phyloP scores from a whole-genome alignment of 306 rosid species.

The Dryas alaskensis region DNA sequence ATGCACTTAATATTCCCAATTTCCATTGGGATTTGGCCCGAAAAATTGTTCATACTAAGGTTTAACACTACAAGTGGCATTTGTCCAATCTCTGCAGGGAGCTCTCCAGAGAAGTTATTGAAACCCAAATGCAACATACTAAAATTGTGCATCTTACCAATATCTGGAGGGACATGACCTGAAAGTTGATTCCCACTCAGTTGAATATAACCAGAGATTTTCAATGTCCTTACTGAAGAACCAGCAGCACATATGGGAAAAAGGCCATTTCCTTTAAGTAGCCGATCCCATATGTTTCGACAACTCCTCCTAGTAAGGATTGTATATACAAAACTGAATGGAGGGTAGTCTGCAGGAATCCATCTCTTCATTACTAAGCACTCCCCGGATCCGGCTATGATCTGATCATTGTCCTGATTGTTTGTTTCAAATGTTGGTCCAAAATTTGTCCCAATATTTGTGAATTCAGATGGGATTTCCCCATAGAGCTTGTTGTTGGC shows the following conservation, averaged over 20 bases:
- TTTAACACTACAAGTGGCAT: slow-evolving; percentile 64
- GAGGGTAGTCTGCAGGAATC: slow-evolving; percentile 97
- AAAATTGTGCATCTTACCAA: slow-evolving; percentile 62
- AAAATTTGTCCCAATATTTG: slow-evolving; percentile 60
- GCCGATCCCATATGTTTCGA: slow-evolving; percentile 67
- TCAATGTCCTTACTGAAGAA: slow-evolving; percentile 31
- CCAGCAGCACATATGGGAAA: slow-evolving; percentile 53
- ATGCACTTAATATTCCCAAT: slow-evolving; percentile 59
- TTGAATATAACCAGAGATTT: slow-evolving; percentile 86
- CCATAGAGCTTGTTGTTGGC: slow-evolving; percentile 77
- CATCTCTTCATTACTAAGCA: slow-evolving; percentile 88
- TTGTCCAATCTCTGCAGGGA: slow-evolving; percentile 59
- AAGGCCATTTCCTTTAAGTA: slow-evolving; percentile 73
- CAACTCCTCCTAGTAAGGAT: slow-evolving; percentile 83
- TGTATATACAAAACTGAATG: slow-evolving; percentile 72
- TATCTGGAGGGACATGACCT: slow-evolving; percentile 69
- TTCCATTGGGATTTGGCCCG: slow-evolving; percentile 70
- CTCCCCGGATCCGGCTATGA: slow-evolving; percentile 76
- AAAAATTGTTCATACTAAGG: slow-evolving; percentile 56
- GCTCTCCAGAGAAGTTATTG: slow-evolving; percentile 58
- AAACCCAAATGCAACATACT: slow-evolving; percentile 71
- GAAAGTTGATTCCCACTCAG: slow-evolving; percentile 59
- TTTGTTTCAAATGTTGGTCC: slow-evolving; percentile 57
- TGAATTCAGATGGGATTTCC: slow-evolving; percentile 56
- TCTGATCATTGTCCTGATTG: slow-evolving; percentile 16